A percentile compares a stretch with the other conserved stretches of the same genome.
Evolutionary conservation across 345 rosid genomes (phyloP).

Genomic region (Eucalyptus pumila): DNA sequence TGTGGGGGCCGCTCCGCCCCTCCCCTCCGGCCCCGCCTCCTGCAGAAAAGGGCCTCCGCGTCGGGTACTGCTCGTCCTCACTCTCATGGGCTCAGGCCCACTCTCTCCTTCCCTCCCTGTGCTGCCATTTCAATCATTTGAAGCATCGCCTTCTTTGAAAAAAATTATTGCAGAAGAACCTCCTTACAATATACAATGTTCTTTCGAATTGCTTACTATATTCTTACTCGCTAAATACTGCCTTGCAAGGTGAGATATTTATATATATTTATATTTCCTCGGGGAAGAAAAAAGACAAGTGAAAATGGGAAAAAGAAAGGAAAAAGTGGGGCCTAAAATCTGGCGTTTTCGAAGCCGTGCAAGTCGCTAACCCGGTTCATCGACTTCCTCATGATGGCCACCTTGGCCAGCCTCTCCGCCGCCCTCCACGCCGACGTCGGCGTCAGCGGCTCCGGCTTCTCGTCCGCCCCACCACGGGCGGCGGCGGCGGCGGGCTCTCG

Average conservation of each 20-base stretch:
- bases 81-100: not conserved
- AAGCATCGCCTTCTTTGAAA: not conserved
- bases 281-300: not conserved
- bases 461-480: not conserved
- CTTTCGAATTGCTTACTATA: not conserved
- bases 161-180: not conserved
- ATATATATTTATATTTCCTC: not conserved
- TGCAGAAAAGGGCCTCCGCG: not conserved
- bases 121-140: not conserved
- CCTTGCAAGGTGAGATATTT: not conserved
- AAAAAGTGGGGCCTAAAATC: constrained; percentile 29
- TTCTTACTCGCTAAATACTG: not conserved
- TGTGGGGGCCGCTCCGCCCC: not conserved
- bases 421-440: constrained; percentile 94
- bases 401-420: constrained; percentile 84
- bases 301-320: not conserved
- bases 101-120: not conserved
- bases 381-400: constrained; percentile 80
- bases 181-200: not conserved
- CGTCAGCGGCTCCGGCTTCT: constrained; percentile 57
- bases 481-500: not conserved
- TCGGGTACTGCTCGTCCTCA: not conserved
- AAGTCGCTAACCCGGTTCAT: constrained; percentile 90
- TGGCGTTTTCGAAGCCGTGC: constrained; percentile 94
- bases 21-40: not conserved